Evolutionary conservation across 1,284 basidiomycete species (phyloP).

Genomic region (Apiotrichum laibachii): DNA sequence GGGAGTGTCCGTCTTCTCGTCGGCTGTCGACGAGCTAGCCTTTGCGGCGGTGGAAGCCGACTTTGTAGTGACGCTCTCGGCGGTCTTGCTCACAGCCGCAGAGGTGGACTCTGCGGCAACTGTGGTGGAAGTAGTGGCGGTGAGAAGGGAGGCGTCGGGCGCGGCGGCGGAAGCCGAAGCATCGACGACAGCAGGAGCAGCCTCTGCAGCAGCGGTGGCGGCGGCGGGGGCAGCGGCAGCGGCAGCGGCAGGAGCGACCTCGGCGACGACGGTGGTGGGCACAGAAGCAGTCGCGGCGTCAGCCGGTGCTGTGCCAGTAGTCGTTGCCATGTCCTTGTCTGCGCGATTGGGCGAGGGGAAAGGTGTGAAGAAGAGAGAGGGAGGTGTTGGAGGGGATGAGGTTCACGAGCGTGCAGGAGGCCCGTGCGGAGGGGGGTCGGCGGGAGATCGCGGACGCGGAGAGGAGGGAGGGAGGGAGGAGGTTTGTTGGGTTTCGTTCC

Average conservation of each 20-base stretch:
- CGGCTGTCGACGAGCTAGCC: background rate
- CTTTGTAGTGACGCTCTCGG: slow-evolving; percentile 3
- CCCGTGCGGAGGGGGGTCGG: background rate
- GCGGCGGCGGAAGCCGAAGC: background rate
- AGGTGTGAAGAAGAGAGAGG: background rate
- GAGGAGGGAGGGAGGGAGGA: background rate
- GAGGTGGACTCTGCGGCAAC: background rate
- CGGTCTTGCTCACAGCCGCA: background rate
- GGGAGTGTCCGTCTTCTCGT: background rate
- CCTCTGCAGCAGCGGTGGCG: background rate
- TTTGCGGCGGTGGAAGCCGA: background rate
- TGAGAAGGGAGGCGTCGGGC: background rate
- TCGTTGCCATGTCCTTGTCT: slow-evolving; percentile 23
- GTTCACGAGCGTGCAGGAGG: background rate
- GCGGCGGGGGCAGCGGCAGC: background rate
- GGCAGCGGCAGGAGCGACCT: background rate
- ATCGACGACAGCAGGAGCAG: background rate
- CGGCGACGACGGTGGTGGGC: background rate
- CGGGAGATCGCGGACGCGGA: background rate
- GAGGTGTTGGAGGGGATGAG: slow-evolving; percentile 2
- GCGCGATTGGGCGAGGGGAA: slow-evolving; percentile 9
- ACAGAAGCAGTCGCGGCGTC: background rate
- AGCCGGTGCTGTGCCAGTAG: slow-evolving; percentile 14
- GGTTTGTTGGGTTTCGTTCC: no score
- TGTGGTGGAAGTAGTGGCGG: background rate